Conservation (phyloP, 176 grass and related monocot species). For the Musa troglodytarum region DNA sequence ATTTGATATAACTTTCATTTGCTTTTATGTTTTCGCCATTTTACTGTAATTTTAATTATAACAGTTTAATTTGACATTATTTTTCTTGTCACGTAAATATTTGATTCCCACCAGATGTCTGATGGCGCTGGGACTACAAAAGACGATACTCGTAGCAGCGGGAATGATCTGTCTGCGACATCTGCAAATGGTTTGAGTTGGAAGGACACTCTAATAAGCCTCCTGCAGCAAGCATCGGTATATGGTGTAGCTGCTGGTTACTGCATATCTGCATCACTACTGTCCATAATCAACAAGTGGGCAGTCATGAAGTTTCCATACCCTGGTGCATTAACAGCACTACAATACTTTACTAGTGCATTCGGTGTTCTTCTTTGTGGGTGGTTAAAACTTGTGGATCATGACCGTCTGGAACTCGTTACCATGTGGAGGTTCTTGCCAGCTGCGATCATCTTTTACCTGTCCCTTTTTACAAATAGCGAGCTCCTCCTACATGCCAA, state of each 20-base stretch:
- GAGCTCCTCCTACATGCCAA: no score
- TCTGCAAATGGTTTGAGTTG: not conserved
- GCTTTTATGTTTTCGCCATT: no score
- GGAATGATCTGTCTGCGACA: not conserved
- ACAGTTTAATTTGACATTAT: not conserved
- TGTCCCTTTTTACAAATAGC: no score
- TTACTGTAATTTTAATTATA: no score
- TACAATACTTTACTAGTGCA: not conserved
- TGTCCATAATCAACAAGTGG: no score
- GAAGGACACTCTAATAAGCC: not conserved
- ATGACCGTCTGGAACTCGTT: not conserved
- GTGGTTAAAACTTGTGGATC: not conserved
- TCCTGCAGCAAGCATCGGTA: not conserved
- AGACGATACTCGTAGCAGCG: not conserved
- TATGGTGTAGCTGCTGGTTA: slow-evolving; percentile 2
- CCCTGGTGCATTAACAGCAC: not conserved
- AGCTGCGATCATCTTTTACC: no score
- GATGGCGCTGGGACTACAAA: not conserved
- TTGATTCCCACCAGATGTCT: not conserved
- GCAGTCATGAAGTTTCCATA: not conserved
- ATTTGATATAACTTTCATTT: no score
- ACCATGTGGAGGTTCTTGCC: not conserved
- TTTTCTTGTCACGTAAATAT: not conserved
- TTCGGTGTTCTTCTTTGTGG: not conserved
- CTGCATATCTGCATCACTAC: no score